These are phyloP conservation scores for Penicillium sp. DNA, from an alignment of 2,329 filamentous ascomycete genomes.

Conservation along the genomic window DNA sequence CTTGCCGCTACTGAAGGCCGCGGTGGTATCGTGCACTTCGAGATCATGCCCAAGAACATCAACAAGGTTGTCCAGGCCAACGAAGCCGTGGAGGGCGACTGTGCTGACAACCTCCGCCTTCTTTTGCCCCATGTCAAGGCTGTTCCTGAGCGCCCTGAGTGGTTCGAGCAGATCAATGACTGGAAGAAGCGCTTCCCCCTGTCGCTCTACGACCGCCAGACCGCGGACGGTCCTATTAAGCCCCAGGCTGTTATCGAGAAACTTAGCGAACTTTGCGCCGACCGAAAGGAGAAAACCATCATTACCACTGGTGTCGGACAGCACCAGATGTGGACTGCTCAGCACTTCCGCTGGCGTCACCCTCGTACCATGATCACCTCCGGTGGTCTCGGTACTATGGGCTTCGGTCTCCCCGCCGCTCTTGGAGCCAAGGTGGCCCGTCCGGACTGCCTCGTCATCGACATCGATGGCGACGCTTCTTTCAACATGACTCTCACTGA, in stretches of 20 bases:
- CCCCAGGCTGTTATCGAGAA: conserved; percentile 90
- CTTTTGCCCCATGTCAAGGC: conserved; percentile 71
- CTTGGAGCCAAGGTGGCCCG: conserved; percentile 90
- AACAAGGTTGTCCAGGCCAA: conserved; percentile 98
- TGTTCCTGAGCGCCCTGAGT: conserved; percentile 69
- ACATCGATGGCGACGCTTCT: conserved; percentile 97
- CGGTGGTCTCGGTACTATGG: conserved; percentile 94
- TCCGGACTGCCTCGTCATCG: conserved; percentile 80
- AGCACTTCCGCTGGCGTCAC: conserved; percentile 92
- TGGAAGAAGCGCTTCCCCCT: conserved; percentile 95
- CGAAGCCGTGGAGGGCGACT: conserved; percentile 91
- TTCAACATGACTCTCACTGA: conserved; percentile 99
- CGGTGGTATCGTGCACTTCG: conserved; percentile 95
- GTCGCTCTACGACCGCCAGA: conserved; percentile 73
- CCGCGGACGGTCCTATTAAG: conserved; percentile 78
- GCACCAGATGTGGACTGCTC: conserved; percentile 98
- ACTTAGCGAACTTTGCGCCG: conserved; percentile 76
- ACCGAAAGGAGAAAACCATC: conserved; percentile 78
- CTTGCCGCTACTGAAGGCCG: conserved; percentile 78
- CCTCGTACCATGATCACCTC: conserved; percentile 95
- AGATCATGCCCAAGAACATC: conserved; percentile 99
- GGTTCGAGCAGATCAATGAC: conserved; percentile 83
- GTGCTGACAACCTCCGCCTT: conserved; percentile 70
- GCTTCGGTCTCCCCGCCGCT: conserved; percentile 87
- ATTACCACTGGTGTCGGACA: conserved; percentile 95